Percentiles rank a stretch among this genome's conserved stretches.
Evolutionary conservation across 176 grass and related monocot genomes (phyloP).

Genomic region (Phyllostachys edulis): DNA sequence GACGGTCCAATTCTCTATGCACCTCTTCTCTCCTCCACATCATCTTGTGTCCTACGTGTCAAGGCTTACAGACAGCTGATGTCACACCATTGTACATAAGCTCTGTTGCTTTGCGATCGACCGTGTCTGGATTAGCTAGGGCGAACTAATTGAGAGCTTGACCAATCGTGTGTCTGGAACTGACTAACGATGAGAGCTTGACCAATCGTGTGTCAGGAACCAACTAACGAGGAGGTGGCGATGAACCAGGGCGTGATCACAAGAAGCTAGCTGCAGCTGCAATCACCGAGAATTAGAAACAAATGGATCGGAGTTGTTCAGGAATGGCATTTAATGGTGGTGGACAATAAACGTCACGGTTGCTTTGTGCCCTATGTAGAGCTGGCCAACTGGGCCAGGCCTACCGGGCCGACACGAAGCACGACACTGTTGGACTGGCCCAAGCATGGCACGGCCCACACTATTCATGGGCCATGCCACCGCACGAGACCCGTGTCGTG

Average conservation of each 20-base stretch:
- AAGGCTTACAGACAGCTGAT: too few species aligned
- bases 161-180: not conserved
- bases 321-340: not conserved
- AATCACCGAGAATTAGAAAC: not conserved
- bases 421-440: too few species aligned
- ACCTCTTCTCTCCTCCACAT: too few species aligned
- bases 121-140: not conserved
- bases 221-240: not conserved
- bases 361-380: not conserved
- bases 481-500: too few species aligned
- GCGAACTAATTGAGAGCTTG: not conserved
- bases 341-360: not conserved
- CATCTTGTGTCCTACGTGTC: too few species aligned
- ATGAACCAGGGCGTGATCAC: slow-evolving; percentile 15
- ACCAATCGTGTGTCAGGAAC: not conserved
- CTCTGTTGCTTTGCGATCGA: slow-evolving; percentile 1
- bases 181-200: not conserved
- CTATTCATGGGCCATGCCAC: too few species aligned
- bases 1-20: too few species aligned
- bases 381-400: too few species aligned
- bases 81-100: not conserved
- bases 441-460: too few species aligned
- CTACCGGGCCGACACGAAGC: too few species aligned
- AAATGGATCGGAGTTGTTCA: slow-evolving; percentile 2
- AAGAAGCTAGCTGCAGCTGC: not conserved